Percentiles rank a stretch among this genome's conserved stretches.
phyloP scores from a whole-genome alignment of 208 protist species.

The Trypanosoma conorhini region DNA sequence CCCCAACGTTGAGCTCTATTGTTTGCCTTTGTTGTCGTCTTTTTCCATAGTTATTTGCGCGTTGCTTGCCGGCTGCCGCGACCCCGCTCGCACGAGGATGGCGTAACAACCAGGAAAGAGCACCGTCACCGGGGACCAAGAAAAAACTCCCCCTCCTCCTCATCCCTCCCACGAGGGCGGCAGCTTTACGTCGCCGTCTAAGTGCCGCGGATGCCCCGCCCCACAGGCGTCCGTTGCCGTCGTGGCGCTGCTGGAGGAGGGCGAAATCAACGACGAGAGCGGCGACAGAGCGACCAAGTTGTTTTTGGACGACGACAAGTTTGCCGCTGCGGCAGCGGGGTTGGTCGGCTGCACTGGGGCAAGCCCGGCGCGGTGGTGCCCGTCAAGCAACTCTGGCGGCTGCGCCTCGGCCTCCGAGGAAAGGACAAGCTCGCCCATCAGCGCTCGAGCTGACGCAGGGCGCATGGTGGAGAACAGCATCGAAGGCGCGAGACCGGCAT shows the following conservation, averaged over 20 bases:
- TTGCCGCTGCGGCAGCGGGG: neutral
- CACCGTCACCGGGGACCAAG: no score
- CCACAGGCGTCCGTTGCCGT: neutral
- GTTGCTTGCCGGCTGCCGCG: no score
- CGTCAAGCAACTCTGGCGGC: neutral
- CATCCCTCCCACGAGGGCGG: no score
- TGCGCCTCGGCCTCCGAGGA: neutral
- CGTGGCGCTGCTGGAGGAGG: neutral
- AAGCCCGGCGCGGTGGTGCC: conserved; percentile 4
- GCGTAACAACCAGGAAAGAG: no score
- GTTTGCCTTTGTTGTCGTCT: no score
- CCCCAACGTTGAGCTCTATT: no score
- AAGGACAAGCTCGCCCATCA: neutral
- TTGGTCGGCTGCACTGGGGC: neutral
- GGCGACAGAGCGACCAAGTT: neutral
- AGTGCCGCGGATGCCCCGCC: no score
- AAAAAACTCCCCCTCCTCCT: no score
- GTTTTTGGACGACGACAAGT: neutral
- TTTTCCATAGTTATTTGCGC: no score
- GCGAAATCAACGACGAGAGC: conserved; percentile 6
- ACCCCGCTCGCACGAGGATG: no score
- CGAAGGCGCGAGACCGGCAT: neutral
- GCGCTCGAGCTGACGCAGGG: no score
- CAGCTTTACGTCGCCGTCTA: no score
- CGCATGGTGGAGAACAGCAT: neutral